Evolutionary conservation across 2,329 filamentous ascomycete genomes (phyloP).

Genomic region (Apiospora malaysiana): DNA sequence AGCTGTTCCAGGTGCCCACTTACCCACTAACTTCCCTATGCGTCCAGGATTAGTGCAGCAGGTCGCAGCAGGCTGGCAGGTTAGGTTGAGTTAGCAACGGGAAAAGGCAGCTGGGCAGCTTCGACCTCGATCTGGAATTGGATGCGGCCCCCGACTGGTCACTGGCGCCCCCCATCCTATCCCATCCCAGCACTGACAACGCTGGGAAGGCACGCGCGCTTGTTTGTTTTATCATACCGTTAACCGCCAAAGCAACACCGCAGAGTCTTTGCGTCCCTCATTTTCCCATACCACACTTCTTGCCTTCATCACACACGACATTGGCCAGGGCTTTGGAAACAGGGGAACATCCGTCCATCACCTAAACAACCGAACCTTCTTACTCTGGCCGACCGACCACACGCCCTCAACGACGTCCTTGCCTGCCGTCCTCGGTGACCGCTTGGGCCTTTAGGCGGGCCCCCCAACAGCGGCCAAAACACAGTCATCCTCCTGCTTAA

Average conservation of each 20-base stretch:
- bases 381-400: not conserved
- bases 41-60: slow-evolving; percentile 9
- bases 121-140: slow-evolving; percentile 19
- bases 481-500: slow-evolving; percentile 15
- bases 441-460: slow-evolving; percentile 20
- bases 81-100: slow-evolving; percentile 11
- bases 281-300: not conserved
- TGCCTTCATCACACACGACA: not conserved
- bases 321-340: not conserved
- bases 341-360: not conserved
- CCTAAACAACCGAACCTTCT: not conserved
- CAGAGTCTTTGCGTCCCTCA: slow-evolving; percentile 5
- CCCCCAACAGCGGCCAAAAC: slow-evolving; percentile 22
- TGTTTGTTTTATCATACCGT: slow-evolving; percentile 18
- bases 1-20: slow-evolving; percentile 12
- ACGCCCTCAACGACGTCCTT: not conserved
- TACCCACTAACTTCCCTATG: slow-evolving; percentile 14
- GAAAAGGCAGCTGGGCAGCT: slow-evolving; percentile 7
- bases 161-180: slow-evolving; percentile 1
- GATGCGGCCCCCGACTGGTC: slow-evolving; percentile 14
- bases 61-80: not conserved
- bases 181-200: slow-evolving; percentile 18
- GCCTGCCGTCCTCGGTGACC: slow-evolving; percentile 17
- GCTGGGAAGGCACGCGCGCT: slow-evolving; percentile 18
- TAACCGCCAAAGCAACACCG: not conserved